Evolutionary conservation across 768 basidiomycete genomes (phyloP).

Genomic region (Gymnopilus junonius): DNA sequence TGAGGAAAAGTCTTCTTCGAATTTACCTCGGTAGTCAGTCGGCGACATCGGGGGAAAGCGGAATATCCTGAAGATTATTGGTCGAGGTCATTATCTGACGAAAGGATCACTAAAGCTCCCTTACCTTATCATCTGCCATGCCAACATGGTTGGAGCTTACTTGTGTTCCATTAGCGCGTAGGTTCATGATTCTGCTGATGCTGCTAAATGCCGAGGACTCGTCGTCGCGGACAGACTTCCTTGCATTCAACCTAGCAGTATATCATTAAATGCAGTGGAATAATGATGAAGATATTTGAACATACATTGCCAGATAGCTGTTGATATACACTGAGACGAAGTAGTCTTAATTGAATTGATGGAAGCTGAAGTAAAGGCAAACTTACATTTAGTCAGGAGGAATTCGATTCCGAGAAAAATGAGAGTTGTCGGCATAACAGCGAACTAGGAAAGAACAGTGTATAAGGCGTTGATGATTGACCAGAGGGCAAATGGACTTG

Average conservation of each 20-base stretch:
- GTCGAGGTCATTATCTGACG: not conserved
- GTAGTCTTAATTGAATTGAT: not conserved
- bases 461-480: no score
- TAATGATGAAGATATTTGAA: not conserved
- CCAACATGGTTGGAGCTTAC: not conserved
- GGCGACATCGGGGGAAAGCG: not conserved
- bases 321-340: slow-evolving; percentile 7
- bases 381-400: slow-evolving; percentile 17
- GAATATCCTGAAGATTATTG: not conserved
- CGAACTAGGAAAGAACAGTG: slow-evolving; percentile 5
- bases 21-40: not conserved
- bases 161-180: not conserved
- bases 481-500: not conserved
- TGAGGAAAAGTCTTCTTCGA: not conserved
- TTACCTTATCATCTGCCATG: not conserved
- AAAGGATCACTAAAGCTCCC: no score
- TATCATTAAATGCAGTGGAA: no score
- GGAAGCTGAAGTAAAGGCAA: not conserved
- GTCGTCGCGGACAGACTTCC: not conserved
- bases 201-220: slow-evolving; percentile 8
- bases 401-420: slow-evolving; percentile 18
- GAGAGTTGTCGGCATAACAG: slow-evolving; percentile 12
- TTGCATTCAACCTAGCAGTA: slow-evolving; percentile 10
- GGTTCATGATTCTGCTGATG: slow-evolving; percentile 2
- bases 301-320: slow-evolving; percentile 12